A percentile compares a stretch with the other conserved stretches of the same genome.
Evolutionary conservation across 306 rosid species (phyloP).

Genomic region (Malus sieversii): DNA sequence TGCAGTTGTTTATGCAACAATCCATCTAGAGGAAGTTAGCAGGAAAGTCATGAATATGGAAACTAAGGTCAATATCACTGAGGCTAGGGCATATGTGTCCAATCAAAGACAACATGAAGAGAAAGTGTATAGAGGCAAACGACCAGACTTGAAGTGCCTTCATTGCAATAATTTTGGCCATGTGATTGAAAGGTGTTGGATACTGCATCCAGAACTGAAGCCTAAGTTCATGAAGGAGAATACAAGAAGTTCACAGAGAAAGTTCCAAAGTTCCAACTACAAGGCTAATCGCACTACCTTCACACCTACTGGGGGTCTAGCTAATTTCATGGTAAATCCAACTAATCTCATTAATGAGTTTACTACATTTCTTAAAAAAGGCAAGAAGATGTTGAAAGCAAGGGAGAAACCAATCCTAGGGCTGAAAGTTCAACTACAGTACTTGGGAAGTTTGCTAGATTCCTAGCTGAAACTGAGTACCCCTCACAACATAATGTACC

Average conservation of each 20-base stretch:
- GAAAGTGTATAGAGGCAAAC: background rate
- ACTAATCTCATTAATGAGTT: too few species aligned
- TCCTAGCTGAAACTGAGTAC: background rate
- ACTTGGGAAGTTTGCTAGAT: background rate
- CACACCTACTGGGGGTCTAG: background rate
- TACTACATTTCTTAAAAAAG: background rate
- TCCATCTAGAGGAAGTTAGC: background rate
- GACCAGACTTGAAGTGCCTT: background rate
- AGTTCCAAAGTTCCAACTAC: background rate
- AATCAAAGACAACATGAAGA: background rate
- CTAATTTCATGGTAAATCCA: background rate
- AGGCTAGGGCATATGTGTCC: background rate
- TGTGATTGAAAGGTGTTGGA: background rate
- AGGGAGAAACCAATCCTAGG: background rate
- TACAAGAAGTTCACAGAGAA: background rate
- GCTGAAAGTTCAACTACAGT: background rate
- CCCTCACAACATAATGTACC: background rate
- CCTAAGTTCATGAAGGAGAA: background rate
- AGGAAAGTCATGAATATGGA: background rate
- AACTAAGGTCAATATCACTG: background rate
- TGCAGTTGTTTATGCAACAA: too few species aligned
- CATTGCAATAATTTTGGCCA: background rate
- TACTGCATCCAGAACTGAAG: background rate
- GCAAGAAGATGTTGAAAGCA: background rate
- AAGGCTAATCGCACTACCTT: background rate